Percentiles rank a stretch among this genome's conserved stretches.
phyloP scores from a whole-genome alignment of 2,329 filamentous ascomycete species.

The Stemphylium vesicarium region DNA sequence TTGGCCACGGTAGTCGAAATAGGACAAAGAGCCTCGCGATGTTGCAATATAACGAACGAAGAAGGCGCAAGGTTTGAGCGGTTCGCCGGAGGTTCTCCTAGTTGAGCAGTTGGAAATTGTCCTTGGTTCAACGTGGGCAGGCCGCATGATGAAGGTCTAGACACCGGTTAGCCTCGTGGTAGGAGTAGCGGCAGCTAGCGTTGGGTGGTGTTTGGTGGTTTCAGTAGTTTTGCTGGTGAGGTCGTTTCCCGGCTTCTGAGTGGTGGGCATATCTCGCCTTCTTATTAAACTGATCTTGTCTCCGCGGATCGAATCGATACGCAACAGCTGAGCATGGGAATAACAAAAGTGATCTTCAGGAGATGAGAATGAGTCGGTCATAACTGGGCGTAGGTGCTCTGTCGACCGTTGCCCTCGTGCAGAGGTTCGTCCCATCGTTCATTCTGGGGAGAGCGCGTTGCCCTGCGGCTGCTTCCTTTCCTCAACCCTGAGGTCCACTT shows the following conservation, averaged over 20 bases:
- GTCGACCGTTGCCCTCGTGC: not conserved
- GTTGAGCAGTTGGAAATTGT: constrained; percentile 32
- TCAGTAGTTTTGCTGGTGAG: constrained; percentile 4
- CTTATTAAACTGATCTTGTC: constrained; percentile 11
- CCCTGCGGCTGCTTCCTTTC: not conserved
- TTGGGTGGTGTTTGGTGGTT: constrained; percentile 11
- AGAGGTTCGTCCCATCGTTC: not conserved
- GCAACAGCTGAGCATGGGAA: not conserved
- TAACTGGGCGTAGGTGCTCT: not conserved
- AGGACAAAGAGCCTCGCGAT: constrained; percentile 23
- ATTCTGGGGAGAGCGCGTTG: constrained; percentile 2
- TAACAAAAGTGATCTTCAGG: not conserved
- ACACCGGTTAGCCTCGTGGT: constrained; percentile 18
- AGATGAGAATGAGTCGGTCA: not conserved
- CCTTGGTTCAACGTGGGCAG: constrained; percentile 25
- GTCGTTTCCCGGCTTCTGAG: constrained; percentile 8
- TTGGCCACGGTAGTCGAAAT: constrained; percentile 22
- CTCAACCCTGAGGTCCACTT: not conserved
- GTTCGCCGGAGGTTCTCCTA: constrained; percentile 32
- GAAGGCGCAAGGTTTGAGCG: constrained; percentile 14
- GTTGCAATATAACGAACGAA: constrained; percentile 25
- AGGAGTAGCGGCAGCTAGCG: constrained; percentile 16
- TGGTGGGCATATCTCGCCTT: constrained; percentile 12
- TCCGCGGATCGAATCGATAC: constrained; percentile 7
- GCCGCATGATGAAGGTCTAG: constrained; percentile 29